Base-by-base conservation (phyloP, 768 basidiomycete species). In the Thelephora aurantiotincta region DNA sequence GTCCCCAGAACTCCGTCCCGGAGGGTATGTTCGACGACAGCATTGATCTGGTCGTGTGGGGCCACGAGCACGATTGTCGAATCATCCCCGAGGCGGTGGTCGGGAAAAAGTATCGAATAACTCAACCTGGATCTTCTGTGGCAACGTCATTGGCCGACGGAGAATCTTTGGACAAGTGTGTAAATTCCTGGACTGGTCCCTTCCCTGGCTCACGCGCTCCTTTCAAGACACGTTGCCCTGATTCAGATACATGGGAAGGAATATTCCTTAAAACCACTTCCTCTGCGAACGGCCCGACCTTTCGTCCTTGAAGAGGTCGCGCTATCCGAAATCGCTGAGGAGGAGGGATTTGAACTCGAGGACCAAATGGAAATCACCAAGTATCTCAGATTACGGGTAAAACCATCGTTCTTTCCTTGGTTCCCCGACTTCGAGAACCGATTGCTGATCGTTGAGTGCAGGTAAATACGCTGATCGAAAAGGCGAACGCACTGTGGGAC, bases 11-110 rank as follows among this genome's bases (percentile, higher is more conserved):
- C 54, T 90, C 75, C 11, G 93, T 98, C 0, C 92, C 94, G 6
- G 96, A 98, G 57, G 85, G 86, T 51, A 85, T 97, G 79, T 99
- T 99, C 55, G 94, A 98, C 58, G 90, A 99, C 58, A 84, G 80
- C 55, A 73, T 97, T 33, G 80, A 97, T 56, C 73, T 99, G 13
- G 88, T 99, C 6, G 71, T 99, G 2, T 99, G 96, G 96, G 96
- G 96, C 6, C 96, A 99, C 61, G 96, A 99, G 62, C 96, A 99
- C 59, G 96, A 98, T 62, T 98, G 94, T 57, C 78, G 93, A 26
- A 86, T 94, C 47, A 69, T 78, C 2, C 94, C 96, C 0, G 90
- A 96, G 57, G 74, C 79, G 5, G 94, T 99, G 6, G 81, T 89
- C 3, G 91, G 88, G 11, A 93, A 94, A 62, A 74, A 74, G 13